phyloP scores from a whole-genome alignment of 495 filamentous ascomycete genomes.

The Schizothecium vesticola region DNA sequence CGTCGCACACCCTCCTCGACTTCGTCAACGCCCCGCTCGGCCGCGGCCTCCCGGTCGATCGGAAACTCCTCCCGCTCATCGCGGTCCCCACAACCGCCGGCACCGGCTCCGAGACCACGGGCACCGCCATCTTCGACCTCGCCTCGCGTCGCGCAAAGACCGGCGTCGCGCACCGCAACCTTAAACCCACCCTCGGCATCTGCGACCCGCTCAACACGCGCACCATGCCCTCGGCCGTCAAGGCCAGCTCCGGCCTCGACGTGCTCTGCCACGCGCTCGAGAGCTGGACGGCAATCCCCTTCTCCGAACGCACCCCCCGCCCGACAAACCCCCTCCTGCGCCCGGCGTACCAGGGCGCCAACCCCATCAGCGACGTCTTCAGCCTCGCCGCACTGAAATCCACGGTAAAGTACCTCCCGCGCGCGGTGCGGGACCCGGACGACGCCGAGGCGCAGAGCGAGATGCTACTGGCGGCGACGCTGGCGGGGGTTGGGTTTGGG shows the following conservation, averaged over 20 bases:
- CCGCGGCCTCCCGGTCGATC: conserved; percentile 75
- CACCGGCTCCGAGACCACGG: conserved; percentile 92
- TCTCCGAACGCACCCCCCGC: conserved; percentile 72
- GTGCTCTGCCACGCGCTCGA: conserved; percentile 92
- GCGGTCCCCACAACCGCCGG: conserved; percentile 95
- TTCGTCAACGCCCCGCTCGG: conserved; percentile 96
- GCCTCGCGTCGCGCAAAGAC: conserved; percentile 86
- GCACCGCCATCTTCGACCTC: conserved; percentile 96
- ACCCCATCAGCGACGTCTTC: conserved; percentile 96
- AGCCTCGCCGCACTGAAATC: conserved; percentile 71
- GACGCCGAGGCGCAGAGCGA: conserved; percentile 86
- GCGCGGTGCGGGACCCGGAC: conserved; percentile 78
- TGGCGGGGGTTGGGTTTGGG: conserved; percentile 93
- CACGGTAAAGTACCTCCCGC: conserved; percentile 86
- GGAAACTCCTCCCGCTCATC: conserved; percentile 74
- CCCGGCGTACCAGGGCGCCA: conserved; percentile 94
- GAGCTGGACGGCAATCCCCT: conserved; percentile 95
- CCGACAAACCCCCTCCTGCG: conserved; percentile 86
- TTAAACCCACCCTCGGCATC: conserved; percentile 93
- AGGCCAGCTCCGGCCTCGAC: conserved; percentile 82
- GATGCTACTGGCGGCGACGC: conserved; percentile 91
- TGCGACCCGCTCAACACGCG: conserved; percentile 93
- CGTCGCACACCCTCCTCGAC: conserved; percentile 86
- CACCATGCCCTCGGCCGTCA: conserved; percentile 91
- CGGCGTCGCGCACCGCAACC: conserved; percentile 86